These are phyloP conservation scores for Fusarium siculi DNA, from an alignment of 2,329 filamentous ascomycete genomes.

Conservation along the genomic window DNA sequence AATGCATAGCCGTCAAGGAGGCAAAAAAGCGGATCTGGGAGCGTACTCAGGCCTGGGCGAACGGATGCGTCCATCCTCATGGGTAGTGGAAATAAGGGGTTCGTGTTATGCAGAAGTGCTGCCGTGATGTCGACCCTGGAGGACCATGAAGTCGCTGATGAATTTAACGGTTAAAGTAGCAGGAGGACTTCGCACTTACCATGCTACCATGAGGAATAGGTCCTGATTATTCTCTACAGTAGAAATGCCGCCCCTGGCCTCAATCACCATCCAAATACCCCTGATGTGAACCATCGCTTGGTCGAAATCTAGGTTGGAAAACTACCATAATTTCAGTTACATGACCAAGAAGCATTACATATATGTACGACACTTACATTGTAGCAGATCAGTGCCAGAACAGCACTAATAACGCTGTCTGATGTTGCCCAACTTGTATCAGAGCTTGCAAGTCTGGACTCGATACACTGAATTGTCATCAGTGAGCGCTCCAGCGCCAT, in stretches of 20 bases:
- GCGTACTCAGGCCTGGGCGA: not conserved
- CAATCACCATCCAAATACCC: conserved; percentile 4
- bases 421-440: not conserved
- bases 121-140: conserved; percentile 12
- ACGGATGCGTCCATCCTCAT: not conserved
- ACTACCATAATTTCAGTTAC: not conserved
- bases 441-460: conserved; percentile 1
- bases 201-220: conserved; percentile 7
- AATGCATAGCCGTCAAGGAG: not conserved
- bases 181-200: not conserved
- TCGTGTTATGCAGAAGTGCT: conserved; percentile 14
- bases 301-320: conserved; percentile 13
- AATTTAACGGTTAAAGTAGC: not conserved
- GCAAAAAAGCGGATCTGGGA: not conserved
- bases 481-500: conserved; percentile 12
- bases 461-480: conserved; percentile 6
- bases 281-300: conserved; percentile 8
- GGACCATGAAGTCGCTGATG: not conserved
- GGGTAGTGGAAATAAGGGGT: conserved; percentile 3
- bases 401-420: conserved; percentile 5
- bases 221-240: conserved; percentile 1
- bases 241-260: conserved; percentile 6
- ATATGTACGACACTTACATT: not conserved
- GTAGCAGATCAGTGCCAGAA: conserved; percentile 7
- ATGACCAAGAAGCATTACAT: not conserved